phyloP scores from a whole-genome alignment of 495 filamentous ascomycete genomes.

The Trichoderma erinaceum region DNA sequence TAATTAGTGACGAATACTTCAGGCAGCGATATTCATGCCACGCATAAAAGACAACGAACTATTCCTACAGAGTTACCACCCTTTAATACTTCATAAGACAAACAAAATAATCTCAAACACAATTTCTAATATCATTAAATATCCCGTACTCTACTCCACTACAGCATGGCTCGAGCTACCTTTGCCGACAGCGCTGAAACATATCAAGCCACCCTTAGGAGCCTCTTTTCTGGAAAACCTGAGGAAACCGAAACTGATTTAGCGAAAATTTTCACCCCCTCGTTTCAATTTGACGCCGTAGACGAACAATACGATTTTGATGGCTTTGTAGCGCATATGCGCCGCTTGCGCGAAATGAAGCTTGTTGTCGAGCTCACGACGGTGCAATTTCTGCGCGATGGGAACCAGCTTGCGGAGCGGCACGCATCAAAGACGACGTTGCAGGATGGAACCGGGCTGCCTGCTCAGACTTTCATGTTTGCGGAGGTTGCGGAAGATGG shows the following conservation, averaged over 20 bases:
- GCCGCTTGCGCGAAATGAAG: constrained; percentile 12
- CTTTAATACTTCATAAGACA: background rate
- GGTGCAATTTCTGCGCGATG: constrained; percentile 14
- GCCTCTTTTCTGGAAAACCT: constrained; percentile 19
- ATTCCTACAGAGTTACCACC: background rate
- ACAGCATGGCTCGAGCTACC: background rate
- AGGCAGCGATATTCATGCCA: background rate
- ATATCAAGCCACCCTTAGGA: constrained; percentile 15
- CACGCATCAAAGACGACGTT: constrained; percentile 10
- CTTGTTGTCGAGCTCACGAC: constrained; percentile 4
- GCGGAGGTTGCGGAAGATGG: constrained; percentile 18
- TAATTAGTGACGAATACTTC: background rate
- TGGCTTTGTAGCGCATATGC: constrained; percentile 18
- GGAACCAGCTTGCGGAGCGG: constrained; percentile 17
- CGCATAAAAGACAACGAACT: background rate
- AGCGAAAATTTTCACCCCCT: constrained; percentile 13
- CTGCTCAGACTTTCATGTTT: constrained; percentile 17
- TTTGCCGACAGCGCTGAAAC: constrained; percentile 14
- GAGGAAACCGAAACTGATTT: constrained; percentile 18
- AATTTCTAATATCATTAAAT: background rate
- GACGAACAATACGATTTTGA: background rate
- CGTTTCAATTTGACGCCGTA: background rate
- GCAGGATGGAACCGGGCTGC: background rate
- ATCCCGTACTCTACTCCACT: background rate
- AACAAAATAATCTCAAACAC: background rate